Evolutionary conservation across 164 flowering plant genomes (phyloP).

Genomic region (Nelumbo lutea): DNA sequence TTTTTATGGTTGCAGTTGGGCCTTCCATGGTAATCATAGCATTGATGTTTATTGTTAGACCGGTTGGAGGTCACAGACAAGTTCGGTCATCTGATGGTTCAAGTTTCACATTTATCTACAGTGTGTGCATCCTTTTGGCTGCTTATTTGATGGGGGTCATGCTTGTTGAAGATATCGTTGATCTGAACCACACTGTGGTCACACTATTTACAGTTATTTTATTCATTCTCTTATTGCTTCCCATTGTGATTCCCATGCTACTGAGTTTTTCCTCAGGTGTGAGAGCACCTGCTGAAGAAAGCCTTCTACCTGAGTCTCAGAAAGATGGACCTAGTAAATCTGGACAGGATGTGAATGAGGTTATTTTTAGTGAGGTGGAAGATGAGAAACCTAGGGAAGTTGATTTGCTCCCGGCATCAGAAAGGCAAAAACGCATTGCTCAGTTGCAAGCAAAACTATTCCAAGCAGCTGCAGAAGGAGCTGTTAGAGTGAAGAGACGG

Average conservation of each 20-base stretch:
- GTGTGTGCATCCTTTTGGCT: slow-evolving; percentile 84
- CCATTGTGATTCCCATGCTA: slow-evolving; percentile 59
- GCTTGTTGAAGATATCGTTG: slow-evolving; percentile 78
- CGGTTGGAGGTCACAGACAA: slow-evolving; percentile 94
- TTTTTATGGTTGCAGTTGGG: slow-evolving; percentile 96
- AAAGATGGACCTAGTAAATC: slow-evolving; percentile 39
- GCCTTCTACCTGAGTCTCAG: slow-evolving; percentile 43
- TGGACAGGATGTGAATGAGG: slow-evolving; percentile 39
- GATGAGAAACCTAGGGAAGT: slow-evolving; percentile 84
- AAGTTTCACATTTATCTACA: slow-evolving; percentile 69
- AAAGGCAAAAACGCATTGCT: slow-evolving; percentile 77
- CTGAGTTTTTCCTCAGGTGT: slow-evolving; percentile 37
- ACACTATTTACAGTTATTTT: slow-evolving; percentile 51
- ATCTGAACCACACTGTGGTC: slow-evolving; percentile 49
- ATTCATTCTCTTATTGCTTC: slow-evolving; percentile 60
- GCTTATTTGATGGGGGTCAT: slow-evolving; percentile 95
- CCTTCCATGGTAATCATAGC: slow-evolving; percentile 78
- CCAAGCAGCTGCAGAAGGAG: slow-evolving; percentile 98
- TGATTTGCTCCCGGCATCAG: slow-evolving; percentile 79
- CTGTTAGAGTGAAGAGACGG: slow-evolving; percentile 87
- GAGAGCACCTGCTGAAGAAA: slow-evolving; percentile 42
- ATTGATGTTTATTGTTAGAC: slow-evolving; percentile 81
- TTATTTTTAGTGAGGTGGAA: slow-evolving; percentile 88
- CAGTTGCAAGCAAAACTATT: slow-evolving; percentile 73
- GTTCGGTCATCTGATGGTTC: slow-evolving; percentile 58